Percentiles rank a stretch among this genome's conserved stretches.
Evolutionary conservation across 2,329 filamentous ascomycete genomes (phyloP).

Genomic region (Verticillium tricorpus): DNA sequence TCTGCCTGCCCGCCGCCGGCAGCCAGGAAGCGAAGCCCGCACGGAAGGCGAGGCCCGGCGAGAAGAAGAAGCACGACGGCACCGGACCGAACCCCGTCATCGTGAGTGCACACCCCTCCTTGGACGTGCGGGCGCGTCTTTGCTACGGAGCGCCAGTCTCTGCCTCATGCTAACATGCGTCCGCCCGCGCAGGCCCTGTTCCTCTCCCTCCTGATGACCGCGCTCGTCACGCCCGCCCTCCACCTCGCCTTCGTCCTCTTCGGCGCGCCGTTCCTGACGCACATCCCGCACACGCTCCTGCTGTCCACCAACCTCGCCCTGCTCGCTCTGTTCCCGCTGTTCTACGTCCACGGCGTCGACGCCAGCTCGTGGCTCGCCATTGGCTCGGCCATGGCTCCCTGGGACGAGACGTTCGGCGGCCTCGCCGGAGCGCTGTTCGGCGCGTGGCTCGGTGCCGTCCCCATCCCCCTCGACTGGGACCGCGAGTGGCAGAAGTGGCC

Average conservation of each 20-base stretch:
- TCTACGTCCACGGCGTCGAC: constrained; percentile 83
- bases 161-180: not conserved
- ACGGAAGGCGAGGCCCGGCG: constrained; percentile 49
- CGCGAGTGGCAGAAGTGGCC: constrained; percentile 99
- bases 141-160: too few relatives aligned
- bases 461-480: constrained; percentile 97
- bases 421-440: constrained; percentile 74
- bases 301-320: constrained; percentile 78
- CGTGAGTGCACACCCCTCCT: constrained; percentile 28
- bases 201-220: constrained; percentile 54
- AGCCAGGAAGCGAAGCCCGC: constrained; percentile 32
- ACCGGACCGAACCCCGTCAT: constrained; percentile 39
- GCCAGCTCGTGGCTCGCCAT: constrained; percentile 65
- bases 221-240: constrained; percentile 61
- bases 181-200: constrained; percentile 32
- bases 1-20: constrained; percentile 60
- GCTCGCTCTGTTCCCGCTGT: constrained; percentile 71
- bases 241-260: constrained; percentile 74
- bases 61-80: constrained; percentile 47
- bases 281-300: constrained; percentile 72
- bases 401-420: constrained; percentile 82
- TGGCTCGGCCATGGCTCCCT: constrained; percentile 60
- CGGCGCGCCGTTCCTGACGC: constrained; percentile 83
- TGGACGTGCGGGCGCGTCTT: too few relatives aligned
- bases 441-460: constrained; percentile 89